phyloP scores from a whole-genome alignment of 371 early-diverging fungal species.

The Actinomortierella ambigua region DNA sequence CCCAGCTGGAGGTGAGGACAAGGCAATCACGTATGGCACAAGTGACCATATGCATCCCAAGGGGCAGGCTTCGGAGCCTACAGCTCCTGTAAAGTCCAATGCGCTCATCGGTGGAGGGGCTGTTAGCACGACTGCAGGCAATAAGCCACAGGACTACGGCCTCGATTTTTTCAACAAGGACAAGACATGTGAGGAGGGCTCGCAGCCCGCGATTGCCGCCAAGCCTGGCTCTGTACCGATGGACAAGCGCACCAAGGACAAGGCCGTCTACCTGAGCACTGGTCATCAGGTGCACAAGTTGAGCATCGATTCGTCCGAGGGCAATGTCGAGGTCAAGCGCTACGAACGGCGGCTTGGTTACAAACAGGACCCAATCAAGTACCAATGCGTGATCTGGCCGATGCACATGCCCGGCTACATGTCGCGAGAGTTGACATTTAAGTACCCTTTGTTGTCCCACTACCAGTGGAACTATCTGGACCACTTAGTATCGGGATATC shows the following conservation, averaged over 20 bases:
- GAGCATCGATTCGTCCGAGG: slow-evolving; percentile 70
- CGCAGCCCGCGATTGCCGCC: no score
- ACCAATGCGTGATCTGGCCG: slow-evolving; percentile 91
- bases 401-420: slow-evolving; percentile 68
- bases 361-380: slow-evolving; percentile 59
- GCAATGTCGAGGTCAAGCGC: slow-evolving; percentile 87
- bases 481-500: slow-evolving; percentile 83
- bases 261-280: slow-evolving; percentile 76
- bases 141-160: slow-evolving; percentile 5
- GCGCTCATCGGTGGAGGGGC: neutral
- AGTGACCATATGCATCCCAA: no score
- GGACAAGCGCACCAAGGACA: slow-evolving; percentile 12
- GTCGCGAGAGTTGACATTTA: slow-evolving; percentile 63
- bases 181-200: no score
- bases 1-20: no score
- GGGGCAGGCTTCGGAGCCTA: neutral
- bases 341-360: slow-evolving; percentile 80
- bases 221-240: no score
- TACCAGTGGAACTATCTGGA: slow-evolving; percentile 97
- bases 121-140: slow-evolving; percentile 4
- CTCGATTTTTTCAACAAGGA: slow-evolving; percentile 2
- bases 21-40: no score
- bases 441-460: slow-evolving; percentile 72
- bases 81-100: neutral
- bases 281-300: slow-evolving; percentile 86